These are phyloP conservation scores for Penicillium sp. DNA, from an alignment of 2,329 filamentous ascomycete genomes.

Conservation along the genomic window DNA sequence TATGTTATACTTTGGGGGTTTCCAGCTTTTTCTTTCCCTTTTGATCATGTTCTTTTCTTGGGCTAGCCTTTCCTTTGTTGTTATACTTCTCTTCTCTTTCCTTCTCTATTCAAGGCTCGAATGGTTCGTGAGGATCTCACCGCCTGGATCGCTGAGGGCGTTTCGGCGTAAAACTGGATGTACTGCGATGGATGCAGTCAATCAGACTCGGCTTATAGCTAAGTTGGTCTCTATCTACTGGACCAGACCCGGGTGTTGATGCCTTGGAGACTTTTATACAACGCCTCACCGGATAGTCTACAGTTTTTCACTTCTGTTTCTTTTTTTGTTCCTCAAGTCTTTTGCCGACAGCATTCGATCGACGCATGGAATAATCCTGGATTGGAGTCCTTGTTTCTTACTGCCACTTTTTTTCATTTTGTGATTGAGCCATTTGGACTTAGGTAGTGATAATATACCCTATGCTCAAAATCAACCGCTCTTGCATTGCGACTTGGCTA, in stretches of 20 bases:
- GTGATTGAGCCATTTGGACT: constrained; percentile 8
- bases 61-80: constrained; percentile 4
- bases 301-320: constrained; percentile 5
- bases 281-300: too few species aligned
- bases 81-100: constrained; percentile 1
- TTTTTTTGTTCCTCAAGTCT: constrained; percentile 6
- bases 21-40: background rate
- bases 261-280: too few species aligned
- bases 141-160: constrained; percentile 4
- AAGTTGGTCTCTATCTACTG: too few species aligned
- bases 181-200: too few species aligned
- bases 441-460: constrained; percentile 28
- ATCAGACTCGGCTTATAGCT: too few species aligned
- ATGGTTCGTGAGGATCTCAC: constrained; percentile 3
- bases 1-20: background rate
- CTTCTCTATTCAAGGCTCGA: background rate
- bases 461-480: constrained; percentile 1
- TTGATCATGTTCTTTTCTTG: constrained; percentile 3
- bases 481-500: too few species aligned
- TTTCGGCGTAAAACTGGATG: too few species aligned
- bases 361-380: constrained; percentile 23
- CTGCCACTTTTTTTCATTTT: constrained; percentile 12
- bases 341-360: constrained; percentile 15
- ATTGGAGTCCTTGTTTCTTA: constrained; percentile 17
- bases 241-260: too few species aligned